Evolutionary conservation across 2,329 filamentous ascomycete genomes (phyloP), one percentile per base, ranked within the genome.

Genomic region (Coniochaeta sp.): DNA sequence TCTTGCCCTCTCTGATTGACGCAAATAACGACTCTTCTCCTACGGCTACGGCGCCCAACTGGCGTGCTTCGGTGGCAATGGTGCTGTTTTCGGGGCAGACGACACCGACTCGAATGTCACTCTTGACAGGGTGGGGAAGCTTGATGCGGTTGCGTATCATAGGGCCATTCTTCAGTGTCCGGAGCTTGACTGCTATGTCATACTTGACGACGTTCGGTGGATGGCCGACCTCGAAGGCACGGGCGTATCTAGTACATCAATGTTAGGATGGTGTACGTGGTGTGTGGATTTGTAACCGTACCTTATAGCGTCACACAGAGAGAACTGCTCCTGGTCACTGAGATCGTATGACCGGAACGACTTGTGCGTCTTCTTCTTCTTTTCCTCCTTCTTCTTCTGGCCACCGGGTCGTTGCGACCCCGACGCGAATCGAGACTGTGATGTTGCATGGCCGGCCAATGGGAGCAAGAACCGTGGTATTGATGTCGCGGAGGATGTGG

Each of bases 301-400:
- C 91, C 93, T 86, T 86, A 99, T 95, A 17, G 95, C 96, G 78
- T 99, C 95, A 66, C 91, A 89, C 34, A 99, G 81, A 0, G 91
- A 85, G 70, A 89, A 96, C 69, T 90, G 88, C 38, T 91, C 81
- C 50, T 86, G 83, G 64, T 85, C 78, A 63, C 83, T 83, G 64
- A 93, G 73, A 64, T 86, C 82, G 71, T 86, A 92, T 34, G 85
- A 82, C 64, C 83, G 85, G 63, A 83, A 85, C 12, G 83, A 80
- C 75, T 90, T 91, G 70, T 85, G 82, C 58, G 80, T 75, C 67
- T 81, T 78, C 74, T 81, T 86, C 73, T 81, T 83, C 75, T 84
- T 84, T 64, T 75, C 72, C 54, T 72, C 68, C 59, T 76, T 73
- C 75, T 83, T 86, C 67, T 79, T 81, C 67, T 77, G 78, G 64